These are phyloP conservation scores for Cladosporium phlei DNA, from an alignment of 2,329 filamentous ascomycete species.

Conservation along the genomic window DNA sequence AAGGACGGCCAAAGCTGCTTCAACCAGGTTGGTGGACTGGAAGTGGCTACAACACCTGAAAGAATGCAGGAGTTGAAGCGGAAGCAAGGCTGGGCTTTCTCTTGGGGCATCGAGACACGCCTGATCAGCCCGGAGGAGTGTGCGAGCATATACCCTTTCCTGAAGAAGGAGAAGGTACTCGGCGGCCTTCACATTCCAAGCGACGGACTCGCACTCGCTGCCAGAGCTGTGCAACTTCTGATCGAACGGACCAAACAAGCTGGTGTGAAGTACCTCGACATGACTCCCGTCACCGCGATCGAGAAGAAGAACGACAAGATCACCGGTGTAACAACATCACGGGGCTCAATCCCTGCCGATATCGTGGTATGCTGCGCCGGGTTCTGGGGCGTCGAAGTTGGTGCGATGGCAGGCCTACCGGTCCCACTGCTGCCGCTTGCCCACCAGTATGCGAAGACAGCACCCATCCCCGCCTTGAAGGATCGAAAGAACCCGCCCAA, in stretches of 20 bases:
- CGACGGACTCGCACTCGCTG: slow-evolving; percentile 58
- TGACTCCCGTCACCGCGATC: slow-evolving; percentile 56
- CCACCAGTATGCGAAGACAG: slow-evolving; percentile 62
- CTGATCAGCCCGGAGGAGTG: slow-evolving; percentile 53
- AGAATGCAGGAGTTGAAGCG: slow-evolving; percentile 58
- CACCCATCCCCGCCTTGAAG: slow-evolving; percentile 43
- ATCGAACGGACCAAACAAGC: slow-evolving; percentile 54
- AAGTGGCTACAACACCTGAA: slow-evolving; percentile 57
- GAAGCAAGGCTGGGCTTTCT: slow-evolving; percentile 56
- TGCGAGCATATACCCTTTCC: slow-evolving; percentile 48
- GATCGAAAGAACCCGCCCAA: slow-evolving; percentile 43
- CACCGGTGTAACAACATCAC: slow-evolving; percentile 52
- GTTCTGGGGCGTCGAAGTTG: slow-evolving; percentile 63
- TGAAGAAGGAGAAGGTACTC: slow-evolving; percentile 51
- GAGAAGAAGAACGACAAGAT: slow-evolving; percentile 46
- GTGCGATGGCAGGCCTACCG: slow-evolving; percentile 55
- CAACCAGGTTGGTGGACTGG: slow-evolving; percentile 60
- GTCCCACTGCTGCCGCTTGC: slow-evolving; percentile 58
- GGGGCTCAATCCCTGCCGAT: slow-evolving; percentile 51
- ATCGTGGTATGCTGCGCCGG: slow-evolving; percentile 60
- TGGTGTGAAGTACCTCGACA: slow-evolving; percentile 55
- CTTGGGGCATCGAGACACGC: slow-evolving; percentile 56
- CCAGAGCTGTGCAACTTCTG: slow-evolving; percentile 57
- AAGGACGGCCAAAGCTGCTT: slow-evolving; percentile 51
- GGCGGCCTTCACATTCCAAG: slow-evolving; percentile 58